These are phyloP conservation scores for Penicillium fuscoglaucum DNA, from an alignment of 2,329 filamentous ascomycete genomes.

Conservation along the genomic window DNA sequence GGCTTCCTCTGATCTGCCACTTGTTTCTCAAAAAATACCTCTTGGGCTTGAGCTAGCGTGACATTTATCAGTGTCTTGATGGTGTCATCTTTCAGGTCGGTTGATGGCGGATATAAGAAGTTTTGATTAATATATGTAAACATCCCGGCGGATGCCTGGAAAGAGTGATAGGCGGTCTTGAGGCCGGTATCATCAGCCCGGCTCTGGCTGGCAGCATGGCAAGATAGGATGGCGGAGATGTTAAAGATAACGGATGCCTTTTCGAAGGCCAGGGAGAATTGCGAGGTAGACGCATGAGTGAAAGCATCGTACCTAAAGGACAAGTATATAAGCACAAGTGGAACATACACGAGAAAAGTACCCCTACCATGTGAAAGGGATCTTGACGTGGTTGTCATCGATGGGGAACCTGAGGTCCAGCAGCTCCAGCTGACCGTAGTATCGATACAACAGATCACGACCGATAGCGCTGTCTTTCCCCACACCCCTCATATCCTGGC, in stretches of 20 bases:
- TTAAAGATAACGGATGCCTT: constrained; percentile 99
- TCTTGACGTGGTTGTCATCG: constrained; percentile 98
- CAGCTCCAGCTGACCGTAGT: constrained; percentile 95
- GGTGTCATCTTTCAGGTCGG: constrained; percentile 92
- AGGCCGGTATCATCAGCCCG: constrained; percentile 87
- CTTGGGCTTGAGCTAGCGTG: constrained; percentile 93
- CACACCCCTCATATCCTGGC: constrained; percentile 97
- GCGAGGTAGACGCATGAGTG: constrained; percentile 93
- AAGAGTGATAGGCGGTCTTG: constrained; percentile 96
- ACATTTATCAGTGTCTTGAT: constrained; percentile 92
- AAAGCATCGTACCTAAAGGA: constrained; percentile 91
- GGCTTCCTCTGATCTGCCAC: constrained; percentile 89
- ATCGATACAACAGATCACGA: constrained; percentile 89
- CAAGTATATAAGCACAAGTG: constrained; percentile 2
- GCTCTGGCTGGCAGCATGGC: constrained; percentile 90
- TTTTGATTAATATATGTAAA: constrained; percentile 99
- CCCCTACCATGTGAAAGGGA: constrained; percentile 91
- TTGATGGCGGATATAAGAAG: constrained; percentile 93
- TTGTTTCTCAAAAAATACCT: constrained; percentile 97
- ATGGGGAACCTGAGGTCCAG: constrained; percentile 93
- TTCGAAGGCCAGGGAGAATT: constrained; percentile 95
- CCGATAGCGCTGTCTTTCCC: constrained; percentile 95
- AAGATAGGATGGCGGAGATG: constrained; percentile 94
- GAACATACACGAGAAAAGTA: not conserved
- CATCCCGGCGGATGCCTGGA: constrained; percentile 98